Conservation (phyloP, 139 green algal genomes). For the Monoraphidium neglectum region DNA sequence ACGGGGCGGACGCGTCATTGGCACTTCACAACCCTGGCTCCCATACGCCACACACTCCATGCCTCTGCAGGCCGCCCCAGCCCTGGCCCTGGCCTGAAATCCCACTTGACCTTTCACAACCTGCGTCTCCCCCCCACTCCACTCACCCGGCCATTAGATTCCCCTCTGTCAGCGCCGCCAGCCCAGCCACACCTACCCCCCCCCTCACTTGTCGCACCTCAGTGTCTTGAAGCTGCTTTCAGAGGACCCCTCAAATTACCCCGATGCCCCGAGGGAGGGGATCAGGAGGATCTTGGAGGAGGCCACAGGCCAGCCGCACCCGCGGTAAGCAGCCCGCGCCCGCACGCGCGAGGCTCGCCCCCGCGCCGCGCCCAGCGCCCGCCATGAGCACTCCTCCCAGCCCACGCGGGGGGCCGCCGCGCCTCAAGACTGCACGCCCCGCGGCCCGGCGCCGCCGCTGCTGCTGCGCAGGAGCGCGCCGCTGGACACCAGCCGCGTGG, state of each 20-base stretch:
- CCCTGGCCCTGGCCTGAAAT: not conserved
- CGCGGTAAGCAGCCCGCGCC: not conserved
- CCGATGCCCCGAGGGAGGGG: conserved; percentile 91
- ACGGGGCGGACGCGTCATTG: no score
- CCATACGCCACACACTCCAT: not conserved
- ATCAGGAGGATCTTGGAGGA: conserved; percentile 94
- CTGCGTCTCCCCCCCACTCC: no score
- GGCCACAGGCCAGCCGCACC: conserved; percentile 66
- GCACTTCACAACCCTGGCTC: no score
- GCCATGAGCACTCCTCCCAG: no score
- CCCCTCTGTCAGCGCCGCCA: no score
- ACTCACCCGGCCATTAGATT: no score
- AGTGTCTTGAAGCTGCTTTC: conserved; percentile 94
- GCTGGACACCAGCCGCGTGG: conserved; percentile 83
- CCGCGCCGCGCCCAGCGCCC: no score
- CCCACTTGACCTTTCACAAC: not conserved
- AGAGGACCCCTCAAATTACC: conserved; percentile 94
- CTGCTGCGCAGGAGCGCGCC: conserved; percentile 44
- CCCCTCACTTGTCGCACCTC: not conserved
- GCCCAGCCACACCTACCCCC: not conserved
- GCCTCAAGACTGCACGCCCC: no score
- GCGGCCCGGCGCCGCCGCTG: no score
- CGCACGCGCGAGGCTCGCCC: no score
- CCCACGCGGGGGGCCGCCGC: no score
- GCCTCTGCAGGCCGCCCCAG: not conserved